Evolutionary conservation across 2,329 filamentous ascomycete genomes (phyloP).

Genomic region (Ophiostoma sp.): DNA sequence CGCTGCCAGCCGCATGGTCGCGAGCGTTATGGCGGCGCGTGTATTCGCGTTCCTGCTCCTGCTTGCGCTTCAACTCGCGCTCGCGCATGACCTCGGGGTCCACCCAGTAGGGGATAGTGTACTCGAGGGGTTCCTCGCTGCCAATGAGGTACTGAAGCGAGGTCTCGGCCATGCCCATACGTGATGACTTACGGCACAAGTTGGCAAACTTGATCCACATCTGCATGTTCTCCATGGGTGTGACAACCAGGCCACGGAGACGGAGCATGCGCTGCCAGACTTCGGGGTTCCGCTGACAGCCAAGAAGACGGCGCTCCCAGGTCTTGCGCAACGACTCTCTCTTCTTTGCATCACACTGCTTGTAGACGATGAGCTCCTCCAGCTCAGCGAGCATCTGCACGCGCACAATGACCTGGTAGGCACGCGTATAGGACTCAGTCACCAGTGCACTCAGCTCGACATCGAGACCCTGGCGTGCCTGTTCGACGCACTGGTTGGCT

Average conservation of each 20-base stretch:
- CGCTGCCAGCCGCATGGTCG: constrained; percentile 17
- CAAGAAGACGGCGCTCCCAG: constrained; percentile 92
- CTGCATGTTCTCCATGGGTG: constrained; percentile 86
- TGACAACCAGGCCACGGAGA: constrained; percentile 84
- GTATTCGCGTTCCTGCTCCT: constrained; percentile 17
- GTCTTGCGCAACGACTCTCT: constrained; percentile 86
- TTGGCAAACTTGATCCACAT: constrained; percentile 99
- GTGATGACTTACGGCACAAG: constrained; percentile 90
- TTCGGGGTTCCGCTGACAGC: constrained; percentile 94
- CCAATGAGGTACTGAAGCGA: constrained; percentile 87
- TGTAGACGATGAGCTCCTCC: constrained; percentile 96
- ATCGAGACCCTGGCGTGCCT: constrained; percentile 87
- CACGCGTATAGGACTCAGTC: constrained; percentile 97
- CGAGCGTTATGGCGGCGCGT: constrained; percentile 19
- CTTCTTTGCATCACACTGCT: constrained; percentile 85
- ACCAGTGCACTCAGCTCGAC: constrained; percentile 92
- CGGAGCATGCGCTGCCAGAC: constrained; percentile 99
- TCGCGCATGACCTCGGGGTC: constrained; percentile 31
- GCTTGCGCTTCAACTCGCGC: constrained; percentile 23
- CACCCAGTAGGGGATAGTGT: constrained; percentile 56
- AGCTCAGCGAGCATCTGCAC: constrained; percentile 99
- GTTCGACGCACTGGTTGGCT: constrained; percentile 80
- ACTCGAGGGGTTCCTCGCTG: constrained; percentile 57
- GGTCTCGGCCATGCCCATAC: constrained; percentile 91
- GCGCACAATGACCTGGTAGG: constrained; percentile 94